Base-by-base conservation (phyloP, 2,329 filamentous ascomycete genomes). In the Monilinia aucupariae region DNA sequence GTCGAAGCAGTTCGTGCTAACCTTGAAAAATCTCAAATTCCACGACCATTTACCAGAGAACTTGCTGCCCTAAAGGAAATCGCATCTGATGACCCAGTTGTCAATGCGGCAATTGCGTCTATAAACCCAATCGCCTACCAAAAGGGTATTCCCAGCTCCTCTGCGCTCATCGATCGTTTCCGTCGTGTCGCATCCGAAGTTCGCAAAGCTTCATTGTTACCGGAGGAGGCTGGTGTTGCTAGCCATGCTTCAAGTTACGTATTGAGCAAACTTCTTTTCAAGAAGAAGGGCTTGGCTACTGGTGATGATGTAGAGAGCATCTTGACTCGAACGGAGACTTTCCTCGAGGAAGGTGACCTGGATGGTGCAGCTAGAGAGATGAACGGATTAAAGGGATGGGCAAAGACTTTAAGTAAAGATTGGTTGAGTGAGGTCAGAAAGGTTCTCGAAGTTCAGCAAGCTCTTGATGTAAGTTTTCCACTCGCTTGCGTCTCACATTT, bases 121-220 rank as follows among this genome's bases (percentile, higher is more conserved):
- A 96, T 99, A 77, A 96, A 96, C 80, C 94, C 94, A 3, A 80
- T 84, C 13, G 91, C 94, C 25, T 99, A 99, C 80, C 94, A 97
- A 78, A 88, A 88, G 62, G 94, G 94, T 64, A 87, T 99, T 64
- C 86, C 92, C 30, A 91, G 89, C 17, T 81, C 90, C 0, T 82
- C 92, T 27, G 90, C 96, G 76, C 85, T 99, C 41, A 90, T 97
- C 69, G 94, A 99, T 77, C 88, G 94, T 67, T 99, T 99, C 87
- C 88, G 94, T 50, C 89, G 92, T 58, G 94, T 99, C 20, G 91
- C 94, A 2, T 80, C 81, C 63, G 94, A 99, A 78, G 94, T 99
- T 48, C 86, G 94, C 75, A 99, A 99, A 81, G 94, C 94, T 25
- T 89, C 89, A 51, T 83, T 99, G 58, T 82, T 99, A 20, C 94